Percentiles rank a stretch among this genome's conserved stretches.
Evolutionary conservation across 805 yeast genomes (phyloP).

Genomic region (Yarrowia sp.): DNA sequence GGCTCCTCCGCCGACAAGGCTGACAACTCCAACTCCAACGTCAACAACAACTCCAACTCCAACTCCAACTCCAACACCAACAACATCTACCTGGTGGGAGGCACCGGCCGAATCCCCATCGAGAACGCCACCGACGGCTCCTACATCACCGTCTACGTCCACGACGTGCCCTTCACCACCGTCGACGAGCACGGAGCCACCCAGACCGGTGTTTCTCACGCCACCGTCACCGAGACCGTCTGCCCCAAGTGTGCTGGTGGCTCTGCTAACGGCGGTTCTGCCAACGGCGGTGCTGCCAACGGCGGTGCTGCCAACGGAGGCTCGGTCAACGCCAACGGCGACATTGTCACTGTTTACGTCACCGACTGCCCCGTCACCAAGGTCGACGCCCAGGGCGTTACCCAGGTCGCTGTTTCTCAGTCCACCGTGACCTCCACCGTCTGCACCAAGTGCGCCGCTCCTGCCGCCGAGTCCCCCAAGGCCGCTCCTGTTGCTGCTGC

Average conservation of each 20-base stretch:
- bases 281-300: background rate
- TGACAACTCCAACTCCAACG: background rate
- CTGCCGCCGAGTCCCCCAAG: conserved; percentile 1
- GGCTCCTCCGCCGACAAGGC: no score
- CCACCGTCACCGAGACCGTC: conserved; percentile 9
- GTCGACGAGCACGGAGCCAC: conserved; percentile 4
- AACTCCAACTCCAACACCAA: conserved; percentile 10
- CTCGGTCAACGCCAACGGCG: background rate
- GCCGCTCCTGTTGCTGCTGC: background rate
- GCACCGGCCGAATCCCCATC: background rate
- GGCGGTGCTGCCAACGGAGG: background rate
- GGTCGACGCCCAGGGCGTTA: background rate
- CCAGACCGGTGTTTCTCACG: background rate
- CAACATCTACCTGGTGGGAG: conserved; percentile 13
- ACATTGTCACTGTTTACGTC: conserved; percentile 2
- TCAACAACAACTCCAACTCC: conserved; percentile 9
- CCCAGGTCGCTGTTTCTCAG: background rate
- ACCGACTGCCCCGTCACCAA: conserved; percentile 8
- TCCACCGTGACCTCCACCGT: conserved; percentile 12
- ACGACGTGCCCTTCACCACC: background rate
- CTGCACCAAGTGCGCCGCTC: conserved; percentile 9
- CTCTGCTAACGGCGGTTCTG: background rate
- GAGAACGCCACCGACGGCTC: background rate
- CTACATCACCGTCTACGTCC: conserved; percentile 11
- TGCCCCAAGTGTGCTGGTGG: background rate